Percentiles rank a stretch among this genome's conserved stretches.
phyloP scores from a whole-genome alignment of 2,329 filamentous ascomycete species.

The Knoxdaviesia proteae region DNA sequence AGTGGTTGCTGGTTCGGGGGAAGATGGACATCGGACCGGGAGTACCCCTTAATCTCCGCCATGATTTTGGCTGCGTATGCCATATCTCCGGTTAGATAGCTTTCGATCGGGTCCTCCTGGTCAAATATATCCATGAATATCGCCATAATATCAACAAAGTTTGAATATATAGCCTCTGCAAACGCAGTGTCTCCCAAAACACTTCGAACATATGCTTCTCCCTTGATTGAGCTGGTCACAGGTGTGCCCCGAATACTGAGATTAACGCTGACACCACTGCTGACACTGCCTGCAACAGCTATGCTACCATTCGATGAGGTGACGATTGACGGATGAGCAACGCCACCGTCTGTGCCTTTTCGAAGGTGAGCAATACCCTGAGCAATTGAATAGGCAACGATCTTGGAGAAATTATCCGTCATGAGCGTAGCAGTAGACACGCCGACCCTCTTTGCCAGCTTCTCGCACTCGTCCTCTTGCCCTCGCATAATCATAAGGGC shows the following conservation, averaged over 20 bases:
- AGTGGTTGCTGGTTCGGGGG: conserved; percentile 70
- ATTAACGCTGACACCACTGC: not conserved
- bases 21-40: conserved; percentile 42
- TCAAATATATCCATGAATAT: conserved; percentile 59
- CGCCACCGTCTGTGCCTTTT: not conserved
- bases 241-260: not conserved
- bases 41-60: conserved; percentile 45
- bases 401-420: conserved; percentile 50
- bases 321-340: no score
- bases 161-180: conserved; percentile 37
- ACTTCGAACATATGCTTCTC: conserved; percentile 14
- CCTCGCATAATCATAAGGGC: conserved; percentile 69
- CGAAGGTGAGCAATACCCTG: conserved; percentile 17
- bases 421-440: conserved; percentile 36
- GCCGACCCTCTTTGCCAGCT: conserved; percentile 37
- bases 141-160: conserved; percentile 60
- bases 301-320: not conserved
- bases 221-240: not conserved
- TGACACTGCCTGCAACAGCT: not conserved
- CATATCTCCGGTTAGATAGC: conserved; percentile 39
- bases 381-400: conserved; percentile 66
- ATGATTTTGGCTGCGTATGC: conserved; percentile 41
- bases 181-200: conserved; percentile 48
- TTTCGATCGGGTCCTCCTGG: conserved; percentile 55
- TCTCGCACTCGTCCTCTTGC: conserved; percentile 39